Base-by-base conservation (phyloP, 1,284 basidiomycete species). In the Marasmius tenuissimus region DNA sequence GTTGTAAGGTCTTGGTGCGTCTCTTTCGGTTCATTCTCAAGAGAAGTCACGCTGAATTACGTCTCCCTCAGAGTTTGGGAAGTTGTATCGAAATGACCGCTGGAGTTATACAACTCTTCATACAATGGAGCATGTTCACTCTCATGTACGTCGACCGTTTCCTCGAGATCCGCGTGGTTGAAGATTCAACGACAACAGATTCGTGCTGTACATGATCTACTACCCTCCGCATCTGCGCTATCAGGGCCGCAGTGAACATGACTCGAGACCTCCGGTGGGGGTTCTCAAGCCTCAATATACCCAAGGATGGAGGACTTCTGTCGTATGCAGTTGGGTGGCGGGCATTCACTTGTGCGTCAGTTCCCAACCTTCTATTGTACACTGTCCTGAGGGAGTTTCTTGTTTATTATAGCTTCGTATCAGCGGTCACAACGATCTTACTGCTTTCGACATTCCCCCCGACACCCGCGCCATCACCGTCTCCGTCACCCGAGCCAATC, bases 201-300 rank as follows among this genome's bases (percentile, higher is more conserved):
- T 97, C 62, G 83, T 96, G 1, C 85, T 98, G 3, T 99, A 93
- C 77, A 90, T 99, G 75, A 78, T 92, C 51, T 99, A 96, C 81
- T 99, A 95, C 71, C 96, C 96, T 0, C 76, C 81, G 11, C 86
- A 93, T 67, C 85, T 91, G 67, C 94, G 95, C 73, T 93, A 89
- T 71, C 79, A 74, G 64, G 76, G 75, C 45, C 69, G 83, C 18
- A 76, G 80, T 49, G 70, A 82, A 2, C 76, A 82, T 48, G 78
- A 82, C 54, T 70, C 75, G 7, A 73, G 74, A 33, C 78, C 78
- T 0, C 73, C 76, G 38, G 73, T 73, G n/a, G 76, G 78, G 54
- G 68, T 80, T 66, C 85, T 83, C 72, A 82, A 78, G 1, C 78
- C 75, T 14, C 72, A 81, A 39, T 80, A 79, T 73, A 88, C 85